Evolutionary conservation across 2,329 filamentous ascomycete species (phyloP).

Genomic region (Periconia macrospinosa): DNA sequence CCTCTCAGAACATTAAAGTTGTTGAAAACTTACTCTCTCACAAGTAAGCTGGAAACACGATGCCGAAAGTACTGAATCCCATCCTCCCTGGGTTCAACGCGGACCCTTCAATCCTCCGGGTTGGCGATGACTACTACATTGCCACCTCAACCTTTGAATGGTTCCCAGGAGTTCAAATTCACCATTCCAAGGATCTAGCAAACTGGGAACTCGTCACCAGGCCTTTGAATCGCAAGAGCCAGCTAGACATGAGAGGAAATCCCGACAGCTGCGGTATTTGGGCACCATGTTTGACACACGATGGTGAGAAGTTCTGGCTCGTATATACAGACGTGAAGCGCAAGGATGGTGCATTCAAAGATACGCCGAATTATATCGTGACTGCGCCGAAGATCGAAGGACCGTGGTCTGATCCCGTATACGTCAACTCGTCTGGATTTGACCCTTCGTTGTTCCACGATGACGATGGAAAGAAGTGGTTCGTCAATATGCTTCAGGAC

Average conservation of each 20-base stretch:
- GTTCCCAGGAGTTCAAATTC: conserved; percentile 64
- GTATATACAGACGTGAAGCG: conserved; percentile 69
- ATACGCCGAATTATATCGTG: conserved; percentile 66
- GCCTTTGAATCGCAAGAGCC: conserved; percentile 54
- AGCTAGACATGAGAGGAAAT: conserved; percentile 56
- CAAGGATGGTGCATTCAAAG: conserved; percentile 68
- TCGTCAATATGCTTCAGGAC: conserved; percentile 42
- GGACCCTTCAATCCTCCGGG: conserved; percentile 60
- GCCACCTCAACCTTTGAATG: conserved; percentile 66
- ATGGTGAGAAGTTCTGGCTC: conserved; percentile 63
- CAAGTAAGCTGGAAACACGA: conserved; percentile 12
- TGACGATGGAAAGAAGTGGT: conserved; percentile 41
- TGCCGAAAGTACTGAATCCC: conserved; percentile 50
- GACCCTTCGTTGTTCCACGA: conserved; percentile 53
- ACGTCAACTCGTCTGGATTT: conserved; percentile 64
- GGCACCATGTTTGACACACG: conserved; percentile 66
- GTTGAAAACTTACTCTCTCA: background rate
- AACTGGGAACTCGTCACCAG: conserved; percentile 58
- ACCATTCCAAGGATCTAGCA: conserved; percentile 57
- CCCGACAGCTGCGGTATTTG: conserved; percentile 61
- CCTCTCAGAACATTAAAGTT: background rate
- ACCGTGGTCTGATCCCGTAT: conserved; percentile 64
- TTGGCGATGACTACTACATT: conserved; percentile 58
- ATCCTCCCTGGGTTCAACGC: conserved; percentile 64
- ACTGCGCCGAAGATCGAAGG: conserved; percentile 54